Evolutionary conservation across 75 land plant species (phyloP), one percentile per base, ranked within the genome.

Genomic region (Gnetum montanum): DNA sequence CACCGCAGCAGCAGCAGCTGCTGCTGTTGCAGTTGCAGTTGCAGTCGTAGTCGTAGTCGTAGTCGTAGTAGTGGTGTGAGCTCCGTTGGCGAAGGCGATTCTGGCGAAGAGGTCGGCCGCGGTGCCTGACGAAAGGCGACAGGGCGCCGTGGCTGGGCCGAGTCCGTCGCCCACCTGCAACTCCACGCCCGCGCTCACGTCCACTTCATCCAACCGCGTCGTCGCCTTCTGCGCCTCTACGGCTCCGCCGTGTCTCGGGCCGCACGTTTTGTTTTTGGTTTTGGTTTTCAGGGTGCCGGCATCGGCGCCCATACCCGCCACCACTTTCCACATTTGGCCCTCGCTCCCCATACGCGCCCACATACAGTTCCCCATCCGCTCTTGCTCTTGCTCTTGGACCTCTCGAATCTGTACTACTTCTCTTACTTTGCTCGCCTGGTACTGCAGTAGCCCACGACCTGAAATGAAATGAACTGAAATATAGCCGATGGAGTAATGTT

Each of bases 121-220:
- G 8, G 54, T 31, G 30, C 54, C 54, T 18, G 54, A 51, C 6
- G 54, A 51, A 4, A 51, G 6, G 10, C 54, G 20, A 31, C 54
- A 51, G 3, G 54, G 54, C 8, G 54, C 35, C n/a, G n/a, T n/a
- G n/a, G n/a, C n/a, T n/a, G n/a, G n/a, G n/a, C n/a, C n/a, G 35
- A 51, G 35, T 19, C 20, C 31, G 7, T 51, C 54, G 41, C 15
- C 43, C 54, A 51, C 3, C 35, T 51, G 54, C 54, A 51, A 31
- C 30, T 51, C 54, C 54, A 51, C 13, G 13, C 43, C 43, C 16
- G 13, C 16, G 3, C 16, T 40, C n/a, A 40, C 12, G 43, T 40
- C 43, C n/a, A 40, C 43, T 3, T 40, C n/a, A 40, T 16, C 3
- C 43, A 40, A 16, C 4, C 43, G 4, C 3, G 2, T 16, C 0